Conservation (phyloP, 345 rosid species). For the Populus tremula region DNA sequence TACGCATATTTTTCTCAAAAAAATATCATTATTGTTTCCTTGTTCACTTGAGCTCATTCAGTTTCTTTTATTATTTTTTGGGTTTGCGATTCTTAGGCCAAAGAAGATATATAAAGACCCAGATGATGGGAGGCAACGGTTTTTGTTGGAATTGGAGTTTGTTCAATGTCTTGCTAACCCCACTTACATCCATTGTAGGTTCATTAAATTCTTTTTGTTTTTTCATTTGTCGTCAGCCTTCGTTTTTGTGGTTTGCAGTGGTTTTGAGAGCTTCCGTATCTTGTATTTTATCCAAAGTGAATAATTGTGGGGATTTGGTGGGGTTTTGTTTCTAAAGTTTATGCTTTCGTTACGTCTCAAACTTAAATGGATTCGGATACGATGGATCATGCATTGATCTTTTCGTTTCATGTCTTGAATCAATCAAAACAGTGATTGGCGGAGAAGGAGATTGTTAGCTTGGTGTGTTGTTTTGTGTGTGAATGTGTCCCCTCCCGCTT, state of each 20-base stretch:
- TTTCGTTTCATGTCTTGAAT: not conserved
- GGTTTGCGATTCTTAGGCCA: slow-evolving; percentile 14
- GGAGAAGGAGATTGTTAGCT: not conserved
- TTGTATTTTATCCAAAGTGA: not conserved
- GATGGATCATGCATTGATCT: not conserved
- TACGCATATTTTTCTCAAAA: not conserved
- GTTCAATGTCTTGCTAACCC: slow-evolving; percentile 96
- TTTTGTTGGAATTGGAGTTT: slow-evolving; percentile 88
- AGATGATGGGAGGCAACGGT: slow-evolving; percentile 82
- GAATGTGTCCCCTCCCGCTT: not conserved
- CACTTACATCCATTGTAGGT: slow-evolving; percentile 88
- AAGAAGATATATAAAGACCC: slow-evolving; percentile 64
- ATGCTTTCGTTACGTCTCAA: not conserved
- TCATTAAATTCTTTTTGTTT: not conserved
- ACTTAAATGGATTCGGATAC: not conserved
- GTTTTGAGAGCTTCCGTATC: not conserved
- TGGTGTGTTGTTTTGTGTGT: not conserved
- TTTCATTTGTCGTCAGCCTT: not conserved
- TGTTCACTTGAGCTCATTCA: not conserved
- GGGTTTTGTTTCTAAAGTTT: not conserved
- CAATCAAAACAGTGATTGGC: not conserved
- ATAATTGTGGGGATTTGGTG: not conserved
- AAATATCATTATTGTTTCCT: not conserved
- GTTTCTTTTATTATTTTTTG: not conserved
- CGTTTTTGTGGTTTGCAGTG: not conserved